Base-by-base conservation (phyloP, 225 moss, liverwort and hornwort genomes). In the Straminergon stramineum region DNA sequence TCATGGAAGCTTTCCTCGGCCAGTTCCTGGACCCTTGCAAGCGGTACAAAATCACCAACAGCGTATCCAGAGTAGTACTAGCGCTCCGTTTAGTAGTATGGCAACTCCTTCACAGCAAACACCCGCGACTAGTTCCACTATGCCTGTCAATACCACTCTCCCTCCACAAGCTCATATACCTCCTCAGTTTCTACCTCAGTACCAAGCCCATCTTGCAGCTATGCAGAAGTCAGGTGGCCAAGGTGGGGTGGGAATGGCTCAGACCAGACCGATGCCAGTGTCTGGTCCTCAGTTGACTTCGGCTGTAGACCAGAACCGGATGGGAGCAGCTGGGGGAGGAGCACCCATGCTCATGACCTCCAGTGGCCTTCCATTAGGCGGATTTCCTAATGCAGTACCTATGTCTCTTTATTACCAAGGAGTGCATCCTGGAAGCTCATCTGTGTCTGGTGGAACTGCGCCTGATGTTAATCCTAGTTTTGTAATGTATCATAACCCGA, bases 121-220 rank as follows among this genome's bases (percentile, higher is more conserved):
- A 58, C 76, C 94, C 61, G 67, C 88, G 82, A 89, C 90, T 71
- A 93, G 93, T 82, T 91, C 95, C 65, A 81, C 85, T 75, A 76
- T 92, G 78, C 91, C 95, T 90, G 82, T 88, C 75, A 96, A 95
- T 82, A 68, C 91, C 64, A 86, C 93, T 68, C 92, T 93, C 26
- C 92, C 87, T 90, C 82, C 91, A 73, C 94, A 91, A 89, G 87
- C 86, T 85, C 93, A 93, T 81, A 91, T 95, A 63, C 94, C 94
- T 76, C 93, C 93, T 52, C 98, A 97, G 73, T 97, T 93, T 87
- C 90, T 95, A 90, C 95, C 98, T 88, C 97, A 98, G 86, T 90
- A 95, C 70, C 98, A 97, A 93, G 95, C 95, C 13, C 95, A 95
- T 83, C 84, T 98, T 79, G 94, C 95, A 84, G 94, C 92, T 79